These are phyloP conservation scores for Carpinus viminea DNA, from an alignment of 306 rosid species.

Conservation along the genomic window DNA sequence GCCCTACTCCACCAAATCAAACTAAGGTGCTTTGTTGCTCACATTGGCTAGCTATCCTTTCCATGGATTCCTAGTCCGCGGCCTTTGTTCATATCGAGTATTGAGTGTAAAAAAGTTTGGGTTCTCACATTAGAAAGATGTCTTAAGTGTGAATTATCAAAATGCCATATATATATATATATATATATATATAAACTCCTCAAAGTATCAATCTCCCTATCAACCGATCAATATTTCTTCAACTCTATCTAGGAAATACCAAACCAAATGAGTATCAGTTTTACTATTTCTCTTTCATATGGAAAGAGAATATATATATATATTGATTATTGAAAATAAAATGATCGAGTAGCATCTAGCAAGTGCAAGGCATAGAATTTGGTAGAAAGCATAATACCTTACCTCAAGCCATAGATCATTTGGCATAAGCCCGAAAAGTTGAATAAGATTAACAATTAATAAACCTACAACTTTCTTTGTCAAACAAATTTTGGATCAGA, in stretches of 20 bases:
- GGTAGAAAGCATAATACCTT: conserved; percentile 5
- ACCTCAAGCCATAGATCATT: not conserved
- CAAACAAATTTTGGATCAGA: not conserved
- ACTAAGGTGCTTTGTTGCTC: no score
- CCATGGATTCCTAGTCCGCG: no score
- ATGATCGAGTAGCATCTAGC: not conserved
- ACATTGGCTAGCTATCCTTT: no score
- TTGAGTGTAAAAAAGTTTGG: not conserved
- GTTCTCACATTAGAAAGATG: not conserved
- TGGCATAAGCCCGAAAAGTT: not conserved
- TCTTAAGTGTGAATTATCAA: no score
- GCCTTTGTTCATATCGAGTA: no score
- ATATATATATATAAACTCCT: no score
- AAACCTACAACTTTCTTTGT: not conserved
- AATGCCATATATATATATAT: no score
- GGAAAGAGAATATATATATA: not conserved
- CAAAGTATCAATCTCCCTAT: no score
- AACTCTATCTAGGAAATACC: not conserved
- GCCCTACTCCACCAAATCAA: no score
- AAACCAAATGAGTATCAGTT: not conserved
- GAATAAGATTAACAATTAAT: not conserved
- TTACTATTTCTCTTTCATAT: not conserved
- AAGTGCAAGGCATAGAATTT: conserved; percentile 10
- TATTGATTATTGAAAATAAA: not conserved
- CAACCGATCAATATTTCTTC: not conserved